Evolutionary conservation across 257 asterid species (phyloP).

Genomic region (Solanum gandarillasii): DNA sequence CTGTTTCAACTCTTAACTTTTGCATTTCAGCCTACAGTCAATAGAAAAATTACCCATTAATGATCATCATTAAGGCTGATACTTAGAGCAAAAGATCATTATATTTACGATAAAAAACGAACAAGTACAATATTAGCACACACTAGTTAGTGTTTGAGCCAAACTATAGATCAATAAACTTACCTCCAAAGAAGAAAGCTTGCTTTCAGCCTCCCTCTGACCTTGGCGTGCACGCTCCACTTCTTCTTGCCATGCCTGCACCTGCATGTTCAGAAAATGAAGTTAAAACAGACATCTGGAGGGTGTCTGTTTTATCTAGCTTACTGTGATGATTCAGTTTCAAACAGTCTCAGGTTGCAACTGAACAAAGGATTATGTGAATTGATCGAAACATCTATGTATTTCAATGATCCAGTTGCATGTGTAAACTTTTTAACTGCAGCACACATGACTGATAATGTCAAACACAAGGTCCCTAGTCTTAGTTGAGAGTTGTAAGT

Average conservation of each 20-base stretch:
- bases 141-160: background rate
- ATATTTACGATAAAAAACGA: background rate
- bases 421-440: background rate
- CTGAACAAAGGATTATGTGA: background rate
- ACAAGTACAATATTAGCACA: background rate
- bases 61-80: constrained; percentile 2
- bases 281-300: constrained; percentile 12
- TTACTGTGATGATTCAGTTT: background rate
- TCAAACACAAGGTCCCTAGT: background rate
- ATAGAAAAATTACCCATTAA: background rate
- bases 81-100: background rate
- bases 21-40: constrained; percentile 82
- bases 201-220: constrained; percentile 97
- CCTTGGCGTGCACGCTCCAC: constrained; percentile 96
- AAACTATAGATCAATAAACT: constrained; percentile 19
- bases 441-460: background rate
- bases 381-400: background rate
- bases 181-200: constrained; percentile 92
- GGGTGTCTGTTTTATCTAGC: background rate
- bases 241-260: constrained; percentile 99
- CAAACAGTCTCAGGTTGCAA: background rate
- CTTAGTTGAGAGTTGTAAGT: background rate
- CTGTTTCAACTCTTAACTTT: constrained; percentile 96
- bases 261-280: constrained; percentile 33
- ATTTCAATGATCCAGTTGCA: background rate